Percentiles rank a stretch among this genome's conserved stretches.
Evolutionary conservation across 169 alveolate genomes (phyloP).

Genomic region (Plasmodium knowlesi): DNA sequence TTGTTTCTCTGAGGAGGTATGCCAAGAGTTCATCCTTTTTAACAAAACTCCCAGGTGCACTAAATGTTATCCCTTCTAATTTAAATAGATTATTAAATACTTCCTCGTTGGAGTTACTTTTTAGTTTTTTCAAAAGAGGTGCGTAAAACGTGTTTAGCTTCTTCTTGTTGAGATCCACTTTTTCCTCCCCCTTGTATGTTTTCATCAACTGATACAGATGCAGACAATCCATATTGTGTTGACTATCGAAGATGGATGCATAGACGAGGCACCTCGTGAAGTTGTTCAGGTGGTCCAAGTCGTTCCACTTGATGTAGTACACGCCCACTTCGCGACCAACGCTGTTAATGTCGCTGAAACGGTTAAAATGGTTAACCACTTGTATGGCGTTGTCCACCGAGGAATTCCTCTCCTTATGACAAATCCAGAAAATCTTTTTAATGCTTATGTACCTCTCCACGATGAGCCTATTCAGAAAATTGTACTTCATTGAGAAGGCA

Average conservation of each 20-base stretch:
- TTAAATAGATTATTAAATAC: not conserved
- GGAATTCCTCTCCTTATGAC: not conserved
- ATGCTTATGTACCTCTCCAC: slow-evolving; percentile 19
- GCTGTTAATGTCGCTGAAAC: not conserved
- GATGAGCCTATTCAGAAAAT: not conserved
- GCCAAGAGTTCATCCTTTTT: not conserved
- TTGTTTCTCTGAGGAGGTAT: not conserved
- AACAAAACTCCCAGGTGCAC: not conserved
- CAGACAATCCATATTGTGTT: slow-evolving; percentile 27
- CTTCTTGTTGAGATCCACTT: not conserved
- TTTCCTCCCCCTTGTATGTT: not conserved
- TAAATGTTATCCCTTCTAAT: not conserved
- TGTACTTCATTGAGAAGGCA: slow-evolving; percentile 7
- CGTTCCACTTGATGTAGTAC: slow-evolving; percentile 3
- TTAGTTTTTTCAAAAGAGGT: not conserved
- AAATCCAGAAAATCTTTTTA: slow-evolving; percentile 5
- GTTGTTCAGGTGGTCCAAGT: slow-evolving; percentile 5
- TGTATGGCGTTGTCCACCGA: not conserved
- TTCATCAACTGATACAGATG: not conserved
- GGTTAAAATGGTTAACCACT: not conserved
- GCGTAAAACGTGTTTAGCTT: not conserved
- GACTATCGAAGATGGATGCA: slow-evolving; percentile 43
- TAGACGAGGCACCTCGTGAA: slow-evolving; percentile 9
- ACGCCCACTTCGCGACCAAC: not conserved
- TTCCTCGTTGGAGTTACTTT: not conserved